Conservation (phyloP, 2,329 filamentous ascomycete species). For the Pseudocercospora eumusae region DNA sequence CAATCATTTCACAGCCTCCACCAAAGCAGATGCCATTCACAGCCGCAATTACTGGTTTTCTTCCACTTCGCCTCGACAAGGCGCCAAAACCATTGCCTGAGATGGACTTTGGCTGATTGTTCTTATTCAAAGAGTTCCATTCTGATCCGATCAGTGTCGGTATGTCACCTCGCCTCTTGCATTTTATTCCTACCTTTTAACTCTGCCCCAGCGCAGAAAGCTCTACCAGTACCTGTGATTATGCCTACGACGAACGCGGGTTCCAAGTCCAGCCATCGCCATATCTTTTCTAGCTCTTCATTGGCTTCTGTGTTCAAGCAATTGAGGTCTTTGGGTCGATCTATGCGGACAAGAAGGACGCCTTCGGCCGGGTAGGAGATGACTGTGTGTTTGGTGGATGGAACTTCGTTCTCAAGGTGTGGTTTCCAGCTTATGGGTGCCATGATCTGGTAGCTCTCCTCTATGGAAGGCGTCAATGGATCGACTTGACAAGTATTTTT, state of each 20-base stretch:
- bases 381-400: constrained; percentile 31
- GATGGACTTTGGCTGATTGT: constrained; percentile 30
- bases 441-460: constrained; percentile 10
- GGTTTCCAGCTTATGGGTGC: constrained; percentile 27
- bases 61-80: constrained; percentile 64
- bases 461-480: too few species aligned
- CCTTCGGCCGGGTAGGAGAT: constrained; percentile 39
- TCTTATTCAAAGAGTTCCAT: constrained; percentile 39
- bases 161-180: background rate
- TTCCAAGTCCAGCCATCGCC: constrained; percentile 40
- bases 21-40: constrained; percentile 75
- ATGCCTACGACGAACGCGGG: constrained; percentile 38
- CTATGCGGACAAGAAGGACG: constrained; percentile 40
- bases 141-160: constrained; percentile 28
- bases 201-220: constrained; percentile 43
- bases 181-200: constrained; percentile 36
- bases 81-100: constrained; percentile 62
- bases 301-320: constrained; percentile 40
- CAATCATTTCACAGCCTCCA: constrained; percentile 74
- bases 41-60: constrained; percentile 74
- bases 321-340: constrained; percentile 41
- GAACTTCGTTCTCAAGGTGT: constrained; percentile 29
- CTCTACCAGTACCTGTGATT: constrained; percentile 41
- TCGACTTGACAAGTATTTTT: too few species aligned
- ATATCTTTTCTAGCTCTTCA: constrained; percentile 37